Base-by-base conservation (phyloP, 768 basidiomycete genomes). In the Podaxis pistillaris region DNA sequence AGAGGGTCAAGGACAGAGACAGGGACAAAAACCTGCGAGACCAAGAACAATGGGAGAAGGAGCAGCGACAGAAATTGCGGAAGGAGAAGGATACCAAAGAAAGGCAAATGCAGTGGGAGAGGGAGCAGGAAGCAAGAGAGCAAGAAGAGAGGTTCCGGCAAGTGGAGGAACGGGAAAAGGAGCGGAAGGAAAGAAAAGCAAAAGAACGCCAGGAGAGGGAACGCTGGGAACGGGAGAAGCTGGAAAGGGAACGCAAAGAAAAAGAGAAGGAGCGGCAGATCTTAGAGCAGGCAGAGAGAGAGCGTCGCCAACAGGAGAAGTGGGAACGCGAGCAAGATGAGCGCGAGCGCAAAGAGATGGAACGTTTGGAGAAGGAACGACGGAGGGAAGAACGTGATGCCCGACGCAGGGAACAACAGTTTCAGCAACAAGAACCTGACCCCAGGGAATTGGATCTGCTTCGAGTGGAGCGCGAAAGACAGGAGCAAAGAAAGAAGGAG, bases 161-260 rank as follows among this genome's bases (percentile, higher is more conserved):
- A 46, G 62, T 44, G 44, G 52, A 67, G 38, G 67, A 68, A 63
- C 64, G 55, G 36, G 70, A 64, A 33, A 65, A 65, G 47, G 58
- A 65, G 50, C 54, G 59, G 38, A 60, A 68, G 56, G 66, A 67
- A 33, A 60, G 56, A 37, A 63, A 59, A 37, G 68, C 65, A 55
- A 62, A 66, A 62, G 66, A 65, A 22, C 63, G 64, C 40, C 55
- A 64, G 17, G 60, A 40, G n/a, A 63, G 65, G 58, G 58, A 66
- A 65, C 65, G 64, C 66, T 17, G 62, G 69, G 72, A 58, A 62
- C 54, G 59, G 38, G 66, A 63, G 65, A 57, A 64, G 38, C 17
- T 19, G 33, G 64, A 64, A n/a, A 62, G 26, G 41, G 60, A 66
- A 58, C 36, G 55, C 41, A 55, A 58, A 47, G 65, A 63, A 55